Base-by-base conservation (phyloP, 768 basidiomycete genomes). In the Suillus tomentosus region DNA sequence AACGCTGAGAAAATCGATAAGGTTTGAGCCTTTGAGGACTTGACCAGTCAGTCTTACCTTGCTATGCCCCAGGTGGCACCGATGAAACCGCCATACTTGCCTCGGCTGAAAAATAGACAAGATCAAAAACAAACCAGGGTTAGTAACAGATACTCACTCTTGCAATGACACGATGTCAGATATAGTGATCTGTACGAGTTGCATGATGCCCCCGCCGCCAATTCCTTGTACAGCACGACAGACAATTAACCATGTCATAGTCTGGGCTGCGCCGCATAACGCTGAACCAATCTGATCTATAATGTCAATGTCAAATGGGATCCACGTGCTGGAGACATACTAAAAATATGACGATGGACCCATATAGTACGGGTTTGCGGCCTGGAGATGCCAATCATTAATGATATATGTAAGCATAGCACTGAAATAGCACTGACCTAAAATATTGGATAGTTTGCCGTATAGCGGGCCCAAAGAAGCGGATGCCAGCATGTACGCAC, bases 401-500 rank as follows among this genome's bases (percentile, higher is more conserved):
- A 39, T 40, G 62, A 31, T 3, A 27, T 27, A 27, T 27, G 9
- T 53, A 27, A 34, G 19, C 47, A 8, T 56, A 50, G 31, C 4
- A 34, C 13, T 67, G 22, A 51, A 51, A 19, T 24, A 13, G 65
- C 50, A 57, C 62, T 43, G 24, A 69, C 80, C 81, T 34, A 78
- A 19, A 14, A 84, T 76, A 55, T 81, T 73, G 3, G 81, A 80
- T 0, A 82, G 61, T 65, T 84, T 84, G 11, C 81, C 84, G 58
- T 85, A 85, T 10, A 81, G 24, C 0, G 83, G 81, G 2, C 78
- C 74, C 17, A 82, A 69, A 2, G 80, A 68, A 45, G 79, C 76
- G 15, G 79, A 75, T 1, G 81, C 76, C 15, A 85, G 74, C 22
- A 85, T 73, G 64, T 85, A 85, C 24, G 82, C 77, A 64, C 82